These are phyloP conservation scores for Gossypium anomalum DNA, from an alignment of 345 rosid species.

Conservation along the genomic window DNA sequence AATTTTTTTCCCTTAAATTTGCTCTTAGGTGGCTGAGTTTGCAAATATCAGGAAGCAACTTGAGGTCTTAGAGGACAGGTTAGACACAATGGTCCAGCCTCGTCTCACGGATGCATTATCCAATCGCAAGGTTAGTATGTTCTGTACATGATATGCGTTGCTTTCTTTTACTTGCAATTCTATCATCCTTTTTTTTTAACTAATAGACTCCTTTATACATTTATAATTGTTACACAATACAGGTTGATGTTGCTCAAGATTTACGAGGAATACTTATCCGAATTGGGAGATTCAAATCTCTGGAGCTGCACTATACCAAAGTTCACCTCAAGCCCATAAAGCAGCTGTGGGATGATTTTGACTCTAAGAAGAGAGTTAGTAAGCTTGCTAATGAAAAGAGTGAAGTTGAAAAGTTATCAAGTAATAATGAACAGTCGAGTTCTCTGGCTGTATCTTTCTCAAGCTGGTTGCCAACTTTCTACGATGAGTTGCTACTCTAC, in stretches of 20 bases:
- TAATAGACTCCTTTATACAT: conserved; percentile 15
- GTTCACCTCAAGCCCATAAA: conserved; percentile 80
- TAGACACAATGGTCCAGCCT: conserved; percentile 95
- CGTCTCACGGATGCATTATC: conserved; percentile 90
- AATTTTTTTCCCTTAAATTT: background rate
- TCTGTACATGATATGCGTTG: background rate
- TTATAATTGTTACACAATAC: conserved; percentile 15
- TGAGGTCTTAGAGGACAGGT: conserved; percentile 87
- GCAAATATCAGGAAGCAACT: conserved; percentile 94
- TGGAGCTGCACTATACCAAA: conserved; percentile 81
- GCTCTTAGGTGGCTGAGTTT: conserved; percentile 89
- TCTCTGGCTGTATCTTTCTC: conserved; percentile 45
- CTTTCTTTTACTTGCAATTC: background rate
- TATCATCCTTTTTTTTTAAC: conserved; percentile 3
- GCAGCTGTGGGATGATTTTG: conserved; percentile 95
- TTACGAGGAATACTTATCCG: conserved; percentile 88
- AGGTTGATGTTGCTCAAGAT: conserved; percentile 94
- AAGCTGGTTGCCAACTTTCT: conserved; percentile 94
- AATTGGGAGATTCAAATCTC: conserved; percentile 90
- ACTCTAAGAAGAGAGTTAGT: conserved; percentile 50
- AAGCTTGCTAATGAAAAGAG: conserved; percentile 56
- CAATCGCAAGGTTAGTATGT: conserved; percentile 64
- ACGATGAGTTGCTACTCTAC: conserved; percentile 87
- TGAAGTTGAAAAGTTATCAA: conserved; percentile 53
- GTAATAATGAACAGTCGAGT: conserved; percentile 42